Percentiles rank a stretch among this genome's conserved stretches.
These are phyloP conservation scores for Kazachstania sp. DNA, from an alignment of 1,139 yeast species.

Conservation along the genomic window DNA sequence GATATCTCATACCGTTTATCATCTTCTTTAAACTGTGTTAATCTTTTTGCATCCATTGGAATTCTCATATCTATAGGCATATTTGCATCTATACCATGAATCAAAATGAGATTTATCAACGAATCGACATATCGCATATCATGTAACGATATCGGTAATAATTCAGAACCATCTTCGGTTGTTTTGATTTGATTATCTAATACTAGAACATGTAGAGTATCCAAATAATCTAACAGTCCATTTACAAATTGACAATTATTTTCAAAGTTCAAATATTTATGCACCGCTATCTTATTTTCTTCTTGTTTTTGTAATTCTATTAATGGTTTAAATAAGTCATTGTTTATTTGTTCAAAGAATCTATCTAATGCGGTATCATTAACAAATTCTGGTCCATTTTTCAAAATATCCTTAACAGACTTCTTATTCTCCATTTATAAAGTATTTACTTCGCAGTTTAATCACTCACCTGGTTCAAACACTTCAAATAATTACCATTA, in stretches of 20 bases:
- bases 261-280: slow-evolving; percentile 17
- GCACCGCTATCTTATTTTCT: slow-evolving; percentile 5
- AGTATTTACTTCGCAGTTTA: neutral
- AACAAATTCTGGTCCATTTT: slow-evolving; percentile 25
- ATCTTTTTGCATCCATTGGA: slow-evolving; percentile 52
- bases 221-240: slow-evolving; percentile 17
- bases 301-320: neutral
- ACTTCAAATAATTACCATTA: no score
- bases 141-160: slow-evolving; percentile 69
- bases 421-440: neutral
- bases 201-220: slow-evolving; percentile 9
- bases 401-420: slow-evolving; percentile 5
- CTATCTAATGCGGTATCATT: slow-evolving; percentile 34
- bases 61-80: slow-evolving; percentile 52
- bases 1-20: slow-evolving; percentile 17
- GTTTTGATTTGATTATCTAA: slow-evolving; percentile 6
- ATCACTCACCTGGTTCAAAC: no score
- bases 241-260: slow-evolving; percentile 26
- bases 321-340: slow-evolving; percentile 12
- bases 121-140: slow-evolving; percentile 70
- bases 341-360: slow-evolving; percentile 23
- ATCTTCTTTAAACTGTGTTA: slow-evolving; percentile 37
- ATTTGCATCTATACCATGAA: slow-evolving; percentile 65
- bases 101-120: slow-evolving; percentile 52
- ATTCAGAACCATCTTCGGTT: slow-evolving; percentile 28